phyloP scores from a whole-genome alignment of 192 early-diverging fungal species.

The Coemansia sp. region DNA sequence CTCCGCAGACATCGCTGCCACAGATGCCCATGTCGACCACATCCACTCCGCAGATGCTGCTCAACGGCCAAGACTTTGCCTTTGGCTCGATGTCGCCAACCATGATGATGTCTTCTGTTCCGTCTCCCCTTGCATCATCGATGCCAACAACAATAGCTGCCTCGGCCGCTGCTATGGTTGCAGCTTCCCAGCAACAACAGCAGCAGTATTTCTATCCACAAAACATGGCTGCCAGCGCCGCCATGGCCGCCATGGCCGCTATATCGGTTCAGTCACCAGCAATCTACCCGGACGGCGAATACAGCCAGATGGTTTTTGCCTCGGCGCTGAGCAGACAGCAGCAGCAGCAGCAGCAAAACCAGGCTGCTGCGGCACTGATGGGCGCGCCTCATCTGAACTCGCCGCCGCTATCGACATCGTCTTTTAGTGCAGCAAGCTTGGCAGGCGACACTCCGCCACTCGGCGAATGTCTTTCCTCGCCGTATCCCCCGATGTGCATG shows the following conservation, averaged over 20 bases:
- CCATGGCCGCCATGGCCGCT: slow-evolving; percentile 5
- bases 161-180: slow-evolving; percentile 2
- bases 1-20: not conserved
- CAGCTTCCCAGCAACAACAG: slow-evolving; percentile 8
- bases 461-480: slow-evolving; percentile 8
- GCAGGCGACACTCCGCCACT: slow-evolving; percentile 10
- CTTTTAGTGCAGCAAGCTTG: slow-evolving; percentile 15
- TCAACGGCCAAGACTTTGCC: slow-evolving; percentile 14
- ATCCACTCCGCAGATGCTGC: slow-evolving; percentile 27
- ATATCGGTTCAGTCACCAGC: not conserved
- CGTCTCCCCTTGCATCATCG: slow-evolving; percentile 2
- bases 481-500: slow-evolving; percentile 2
- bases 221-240: not conserved
- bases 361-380: slow-evolving; percentile 10
- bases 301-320: slow-evolving; percentile 7
- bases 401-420: slow-evolving; percentile 22
- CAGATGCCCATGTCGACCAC: slow-evolving; percentile 6
- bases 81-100: slow-evolving; percentile 1
- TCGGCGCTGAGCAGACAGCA: slow-evolving; percentile 7
- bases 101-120: slow-evolving; percentile 6
- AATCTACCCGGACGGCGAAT: not conserved
- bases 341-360: slow-evolving; percentile 14
- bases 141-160: slow-evolving; percentile 8
- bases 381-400: slow-evolving; percentile 16
- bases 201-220: slow-evolving; percentile 20